Percentiles rank a stretch among this genome's conserved stretches.
These are phyloP conservation scores for Aspergillus tamarii DNA, from an alignment of 2,329 filamentous ascomycete species.

Conservation along the genomic window DNA sequence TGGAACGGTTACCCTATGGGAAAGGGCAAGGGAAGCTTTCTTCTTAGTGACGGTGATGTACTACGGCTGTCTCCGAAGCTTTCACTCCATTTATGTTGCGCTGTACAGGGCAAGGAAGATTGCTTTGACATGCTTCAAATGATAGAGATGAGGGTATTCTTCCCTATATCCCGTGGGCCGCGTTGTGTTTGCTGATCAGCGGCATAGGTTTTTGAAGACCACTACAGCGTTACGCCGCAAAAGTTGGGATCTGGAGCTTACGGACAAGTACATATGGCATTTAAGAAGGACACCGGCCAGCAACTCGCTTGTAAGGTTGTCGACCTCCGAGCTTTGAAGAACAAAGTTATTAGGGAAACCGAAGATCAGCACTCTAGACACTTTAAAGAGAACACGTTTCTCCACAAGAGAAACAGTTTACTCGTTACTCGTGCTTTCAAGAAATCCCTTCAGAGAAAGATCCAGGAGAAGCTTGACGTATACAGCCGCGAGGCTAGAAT, in stretches of 20 bases:
- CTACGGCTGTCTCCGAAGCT: conserved; percentile 31
- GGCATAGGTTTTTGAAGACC: conserved; percentile 34
- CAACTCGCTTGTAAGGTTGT: conserved; percentile 53
- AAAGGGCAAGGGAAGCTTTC: conserved; percentile 35
- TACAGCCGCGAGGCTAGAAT: conserved; percentile 49
- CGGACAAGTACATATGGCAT: conserved; percentile 49
- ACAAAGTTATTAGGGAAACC: conserved; percentile 9
- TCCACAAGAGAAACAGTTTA: background rate
- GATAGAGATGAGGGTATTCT: conserved; percentile 38
- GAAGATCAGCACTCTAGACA: conserved; percentile 17
- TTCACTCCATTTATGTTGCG: conserved; percentile 26
- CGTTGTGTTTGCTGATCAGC: background rate
- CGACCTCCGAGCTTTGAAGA: conserved; percentile 36
- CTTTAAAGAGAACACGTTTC: conserved; percentile 3
- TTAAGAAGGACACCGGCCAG: conserved; percentile 31
- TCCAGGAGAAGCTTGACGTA: conserved; percentile 34
- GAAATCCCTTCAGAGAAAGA: conserved; percentile 22
- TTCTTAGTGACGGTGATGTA: conserved; percentile 45
- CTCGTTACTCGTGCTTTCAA: conserved; percentile 3
- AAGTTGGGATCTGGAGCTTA: conserved; percentile 47
- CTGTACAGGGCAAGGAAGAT: conserved; percentile 8
- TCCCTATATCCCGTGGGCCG: background rate
- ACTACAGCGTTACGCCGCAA: conserved; percentile 43
- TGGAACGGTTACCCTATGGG: conserved; percentile 45
- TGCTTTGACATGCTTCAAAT: conserved; percentile 33